Percentiles rank a stretch among this genome's conserved stretches.
phyloP scores from a whole-genome alignment of 1,284 basidiomycete species.

The Boletus semigastroideus region DNA sequence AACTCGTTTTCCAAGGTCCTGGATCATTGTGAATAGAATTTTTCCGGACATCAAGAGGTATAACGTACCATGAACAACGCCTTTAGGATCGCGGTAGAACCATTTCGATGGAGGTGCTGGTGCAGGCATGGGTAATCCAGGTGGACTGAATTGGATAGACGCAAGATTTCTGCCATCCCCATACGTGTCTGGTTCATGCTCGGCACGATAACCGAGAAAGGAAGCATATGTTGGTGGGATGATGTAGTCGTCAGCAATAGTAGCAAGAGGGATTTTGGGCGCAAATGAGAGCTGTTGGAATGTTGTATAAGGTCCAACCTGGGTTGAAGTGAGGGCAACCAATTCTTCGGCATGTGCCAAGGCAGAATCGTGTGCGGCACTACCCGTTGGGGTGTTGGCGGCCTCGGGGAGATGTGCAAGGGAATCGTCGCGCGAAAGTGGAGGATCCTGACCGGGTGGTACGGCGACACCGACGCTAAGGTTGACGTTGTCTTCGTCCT shows the following conservation, averaged over 20 bases:
- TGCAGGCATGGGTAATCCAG: constrained; percentile 70
- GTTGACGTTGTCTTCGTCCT: constrained; percentile 60
- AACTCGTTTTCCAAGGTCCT: constrained; percentile 82
- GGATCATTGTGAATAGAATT: constrained; percentile 10
- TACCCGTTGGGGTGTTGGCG: constrained; percentile 20
- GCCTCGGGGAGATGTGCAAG: constrained; percentile 26
- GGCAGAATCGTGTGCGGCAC: constrained; percentile 28
- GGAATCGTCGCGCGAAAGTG: constrained; percentile 28
- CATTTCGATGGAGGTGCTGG: constrained; percentile 66
- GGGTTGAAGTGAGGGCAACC: constrained; percentile 62
- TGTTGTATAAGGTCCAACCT: constrained; percentile 80
- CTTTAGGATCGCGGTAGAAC: constrained; percentile 80
- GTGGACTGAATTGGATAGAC: constrained; percentile 70
- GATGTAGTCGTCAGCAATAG: constrained; percentile 83
- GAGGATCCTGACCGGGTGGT: constrained; percentile 33
- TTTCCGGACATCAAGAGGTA: not conserved
- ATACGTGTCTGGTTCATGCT: constrained; percentile 55
- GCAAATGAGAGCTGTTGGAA: constrained; percentile 85
- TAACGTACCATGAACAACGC: constrained; percentile 66
- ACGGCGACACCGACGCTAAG: constrained; percentile 61
- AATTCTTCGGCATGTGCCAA: constrained; percentile 63
- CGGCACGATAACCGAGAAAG: constrained; percentile 67
- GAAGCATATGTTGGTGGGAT: constrained; percentile 84
- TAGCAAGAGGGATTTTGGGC: constrained; percentile 80
- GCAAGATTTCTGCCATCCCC: constrained; percentile 49